Percentiles rank a stretch among this genome's conserved stretches.
Conservation (phyloP, 1,139 yeast species). For the Dujonia santamariae region DNA sequence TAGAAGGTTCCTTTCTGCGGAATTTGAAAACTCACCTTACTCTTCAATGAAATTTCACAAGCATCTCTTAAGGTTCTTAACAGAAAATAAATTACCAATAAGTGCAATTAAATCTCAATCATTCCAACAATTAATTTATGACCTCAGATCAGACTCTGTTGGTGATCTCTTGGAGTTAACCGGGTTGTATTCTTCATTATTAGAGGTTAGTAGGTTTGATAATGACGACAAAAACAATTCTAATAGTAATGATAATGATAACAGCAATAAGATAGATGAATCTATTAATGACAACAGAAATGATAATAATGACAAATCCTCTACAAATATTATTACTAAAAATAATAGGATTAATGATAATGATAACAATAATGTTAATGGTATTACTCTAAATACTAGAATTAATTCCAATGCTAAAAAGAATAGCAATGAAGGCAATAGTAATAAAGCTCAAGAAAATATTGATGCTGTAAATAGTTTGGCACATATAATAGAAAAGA, state of each 20-base stretch:
- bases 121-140: slow-evolving; percentile 51
- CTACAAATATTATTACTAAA: neutral
- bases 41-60: slow-evolving; percentile 47
- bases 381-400: neutral
- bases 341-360: neutral
- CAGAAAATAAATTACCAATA: slow-evolving; percentile 51
- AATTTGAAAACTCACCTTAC: slow-evolving; percentile 44
- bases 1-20: slow-evolving; percentile 25
- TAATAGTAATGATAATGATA: too few relatives aligned
- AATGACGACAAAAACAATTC: too few relatives aligned
- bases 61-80: slow-evolving; percentile 48
- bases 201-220: slow-evolving; percentile 44
- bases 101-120: slow-evolving; percentile 47
- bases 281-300: neutral
- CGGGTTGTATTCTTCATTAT: slow-evolving; percentile 40
- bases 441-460: neutral
- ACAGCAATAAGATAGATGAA: too few relatives aligned
- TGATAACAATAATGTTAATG: neutral
- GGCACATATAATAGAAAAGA: neutral
- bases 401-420: too few relatives aligned
- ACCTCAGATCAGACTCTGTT: slow-evolving; percentile 47
- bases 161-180: slow-evolving; percentile 47
- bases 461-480: neutral
- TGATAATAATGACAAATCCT: neutral
- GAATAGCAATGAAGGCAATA: neutral